Percentiles rank a stretch among this genome's conserved stretches.
Evolutionary conservation across 768 basidiomycete species (phyloP).

Genomic region (Naganishia onofrii): DNA sequence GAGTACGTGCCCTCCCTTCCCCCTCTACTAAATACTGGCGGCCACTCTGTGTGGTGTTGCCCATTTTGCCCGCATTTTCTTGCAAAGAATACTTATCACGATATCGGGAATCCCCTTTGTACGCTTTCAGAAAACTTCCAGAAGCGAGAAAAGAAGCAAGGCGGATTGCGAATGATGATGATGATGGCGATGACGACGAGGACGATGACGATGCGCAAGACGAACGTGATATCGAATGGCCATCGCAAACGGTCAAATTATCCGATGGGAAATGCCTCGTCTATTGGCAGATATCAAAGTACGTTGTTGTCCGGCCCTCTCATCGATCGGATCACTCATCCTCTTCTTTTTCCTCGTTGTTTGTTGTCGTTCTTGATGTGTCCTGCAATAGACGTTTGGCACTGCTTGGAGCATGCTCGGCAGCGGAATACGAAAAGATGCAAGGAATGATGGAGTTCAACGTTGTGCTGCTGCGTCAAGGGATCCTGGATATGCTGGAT

Average conservation of each 20-base stretch:
- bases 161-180: slow-evolving; percentile 23
- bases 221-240: slow-evolving; percentile 29
- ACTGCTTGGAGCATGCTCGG: slow-evolving; percentile 45
- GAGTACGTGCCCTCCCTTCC: slow-evolving; percentile 58
- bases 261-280: slow-evolving; percentile 46
- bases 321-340: too few species aligned
- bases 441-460: slow-evolving; percentile 52
- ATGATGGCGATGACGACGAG: slow-evolving; percentile 33
- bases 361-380: background rate
- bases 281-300: slow-evolving; percentile 51
- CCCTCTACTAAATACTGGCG: too few species aligned
- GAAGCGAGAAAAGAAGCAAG: slow-evolving; percentile 25
- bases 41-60: too few species aligned
- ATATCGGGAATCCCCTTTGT: too few species aligned
- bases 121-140: slow-evolving; percentile 21
- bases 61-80: background rate
- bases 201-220: slow-evolving; percentile 28
- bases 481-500: slow-evolving; percentile 47
- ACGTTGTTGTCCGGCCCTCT: slow-evolving; percentile 24
- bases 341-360: background rate
- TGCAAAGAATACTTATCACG: too few species aligned
- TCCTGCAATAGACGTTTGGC: slow-evolving; percentile 37
- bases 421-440: slow-evolving; percentile 41
- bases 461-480: slow-evolving; percentile 48
- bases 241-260: slow-evolving; percentile 17